phyloP scores from a whole-genome alignment of 352 stramenopile genomes.

The Pythium dissotocum region DNA sequence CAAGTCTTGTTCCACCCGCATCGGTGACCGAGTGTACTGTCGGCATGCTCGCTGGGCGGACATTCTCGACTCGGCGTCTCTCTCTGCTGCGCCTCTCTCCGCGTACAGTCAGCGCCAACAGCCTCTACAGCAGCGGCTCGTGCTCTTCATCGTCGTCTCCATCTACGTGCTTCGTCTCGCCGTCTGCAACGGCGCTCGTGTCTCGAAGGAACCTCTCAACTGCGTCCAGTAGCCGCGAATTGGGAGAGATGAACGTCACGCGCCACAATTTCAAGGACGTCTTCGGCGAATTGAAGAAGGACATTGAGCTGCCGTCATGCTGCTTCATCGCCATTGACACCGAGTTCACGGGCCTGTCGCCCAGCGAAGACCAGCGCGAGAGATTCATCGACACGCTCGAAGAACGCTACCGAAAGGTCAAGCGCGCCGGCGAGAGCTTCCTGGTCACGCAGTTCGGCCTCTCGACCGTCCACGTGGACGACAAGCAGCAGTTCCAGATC shows the following conservation, averaged over 20 bases:
- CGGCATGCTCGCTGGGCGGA: constrained; percentile 19
- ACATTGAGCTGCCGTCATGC: constrained; percentile 59
- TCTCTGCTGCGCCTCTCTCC: constrained; percentile 15
- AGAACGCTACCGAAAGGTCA: constrained; percentile 75
- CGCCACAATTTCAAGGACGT: constrained; percentile 75
- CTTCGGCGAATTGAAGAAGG: constrained; percentile 57
- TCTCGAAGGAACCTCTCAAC: background rate
- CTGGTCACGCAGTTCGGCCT: constrained; percentile 84
- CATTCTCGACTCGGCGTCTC: constrained; percentile 14
- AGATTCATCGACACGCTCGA: constrained; percentile 74
- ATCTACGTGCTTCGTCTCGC: background rate
- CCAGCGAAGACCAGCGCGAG: constrained; percentile 63
- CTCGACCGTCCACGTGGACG: constrained; percentile 69
- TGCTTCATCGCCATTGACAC: constrained; percentile 83
- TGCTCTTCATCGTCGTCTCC: background rate
- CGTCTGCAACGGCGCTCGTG: background rate
- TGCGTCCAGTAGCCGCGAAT: background rate
- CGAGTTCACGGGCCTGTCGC: constrained; percentile 79
- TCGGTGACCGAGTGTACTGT: background rate
- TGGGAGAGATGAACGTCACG: constrained; percentile 74
- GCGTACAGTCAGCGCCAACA: background rate
- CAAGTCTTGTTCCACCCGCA: background rate
- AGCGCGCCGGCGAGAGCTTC: constrained; percentile 74
- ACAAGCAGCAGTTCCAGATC: constrained; percentile 55
- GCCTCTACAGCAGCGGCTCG: constrained; percentile 1